These are phyloP conservation scores for Aurantiochytrium sp. DNA, from an alignment of 108 stramenopile species.

Conservation along the genomic window DNA sequence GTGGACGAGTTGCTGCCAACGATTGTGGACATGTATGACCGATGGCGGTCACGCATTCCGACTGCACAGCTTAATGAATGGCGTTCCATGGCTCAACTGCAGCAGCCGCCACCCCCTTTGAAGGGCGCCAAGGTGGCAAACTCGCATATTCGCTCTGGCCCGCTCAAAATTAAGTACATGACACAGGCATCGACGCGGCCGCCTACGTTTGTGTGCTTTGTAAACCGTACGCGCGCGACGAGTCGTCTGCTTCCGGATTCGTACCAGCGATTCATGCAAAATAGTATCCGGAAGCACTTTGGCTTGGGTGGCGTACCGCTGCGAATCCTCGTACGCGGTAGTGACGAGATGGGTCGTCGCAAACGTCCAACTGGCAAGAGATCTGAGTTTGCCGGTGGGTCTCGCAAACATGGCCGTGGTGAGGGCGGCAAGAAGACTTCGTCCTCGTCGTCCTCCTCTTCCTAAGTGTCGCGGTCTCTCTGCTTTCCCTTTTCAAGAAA, in stretches of 20 bases:
- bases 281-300: constrained; percentile 43
- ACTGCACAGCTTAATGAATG: constrained; percentile 20
- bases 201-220: constrained; percentile 49
- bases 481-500: too few species aligned
- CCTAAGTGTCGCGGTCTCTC: too few species aligned
- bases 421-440: neutral
- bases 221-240: constrained; percentile 38
- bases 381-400: too few species aligned
- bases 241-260: constrained; percentile 21
- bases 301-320: constrained; percentile 50
- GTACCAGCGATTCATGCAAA: constrained; percentile 45
- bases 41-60: neutral
- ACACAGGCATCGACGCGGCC: constrained; percentile 33
- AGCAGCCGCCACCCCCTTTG: constrained; percentile 7
- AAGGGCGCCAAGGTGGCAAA: neutral
- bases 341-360: neutral
- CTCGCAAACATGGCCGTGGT: neutral
- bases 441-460: too few species aligned
- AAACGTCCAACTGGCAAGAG: neutral
- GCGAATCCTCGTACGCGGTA: constrained; percentile 41
- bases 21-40: neutral
- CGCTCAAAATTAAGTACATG: neutral
- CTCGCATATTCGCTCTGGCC: neutral
- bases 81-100: neutral
- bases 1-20: neutral